Evolutionary conservation across 2,329 filamentous ascomycete species (phyloP).

Genomic region (Domatiomyces globalis): DNA sequence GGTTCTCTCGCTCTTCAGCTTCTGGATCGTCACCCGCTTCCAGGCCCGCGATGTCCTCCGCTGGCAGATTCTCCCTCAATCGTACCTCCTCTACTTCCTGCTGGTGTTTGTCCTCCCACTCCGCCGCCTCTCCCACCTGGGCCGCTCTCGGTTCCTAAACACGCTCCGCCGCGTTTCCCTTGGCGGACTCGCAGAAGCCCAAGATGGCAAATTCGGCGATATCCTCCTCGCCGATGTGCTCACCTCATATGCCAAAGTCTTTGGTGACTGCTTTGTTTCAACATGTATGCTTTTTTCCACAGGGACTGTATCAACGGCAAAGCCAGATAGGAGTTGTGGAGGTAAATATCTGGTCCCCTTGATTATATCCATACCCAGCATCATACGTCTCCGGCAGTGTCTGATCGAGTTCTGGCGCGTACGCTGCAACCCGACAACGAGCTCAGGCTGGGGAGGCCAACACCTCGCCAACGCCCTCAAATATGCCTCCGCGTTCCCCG

Average conservation of each 20-base stretch:
- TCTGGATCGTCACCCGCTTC: constrained; percentile 69
- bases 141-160: constrained; percentile 59
- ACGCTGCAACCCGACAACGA: constrained; percentile 32
- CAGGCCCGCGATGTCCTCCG: constrained; percentile 53
- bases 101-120: constrained; percentile 60
- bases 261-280: constrained; percentile 77
- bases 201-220: constrained; percentile 89
- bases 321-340: constrained; percentile 69
- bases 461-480: constrained; percentile 90
- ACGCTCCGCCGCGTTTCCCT: constrained; percentile 66
- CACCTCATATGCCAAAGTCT: constrained; percentile 85
- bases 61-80: constrained; percentile 76
- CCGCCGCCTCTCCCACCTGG: constrained; percentile 51
- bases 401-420: constrained; percentile 74
- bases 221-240: constrained; percentile 85
- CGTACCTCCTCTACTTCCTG: constrained; percentile 60
- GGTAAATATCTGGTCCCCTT: constrained; percentile 67
- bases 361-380: constrained; percentile 66
- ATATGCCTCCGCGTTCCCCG: constrained; percentile 86
- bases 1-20: constrained; percentile 56
- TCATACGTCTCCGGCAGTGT: constrained; percentile 84
- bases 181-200: constrained; percentile 71
- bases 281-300: constrained; percentile 78
- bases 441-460: constrained; percentile 60
- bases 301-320: constrained; percentile 58